Evolutionary conservation across 108 stramenopile species (phyloP).

Genomic region (Mediolabrus comicus): DNA sequence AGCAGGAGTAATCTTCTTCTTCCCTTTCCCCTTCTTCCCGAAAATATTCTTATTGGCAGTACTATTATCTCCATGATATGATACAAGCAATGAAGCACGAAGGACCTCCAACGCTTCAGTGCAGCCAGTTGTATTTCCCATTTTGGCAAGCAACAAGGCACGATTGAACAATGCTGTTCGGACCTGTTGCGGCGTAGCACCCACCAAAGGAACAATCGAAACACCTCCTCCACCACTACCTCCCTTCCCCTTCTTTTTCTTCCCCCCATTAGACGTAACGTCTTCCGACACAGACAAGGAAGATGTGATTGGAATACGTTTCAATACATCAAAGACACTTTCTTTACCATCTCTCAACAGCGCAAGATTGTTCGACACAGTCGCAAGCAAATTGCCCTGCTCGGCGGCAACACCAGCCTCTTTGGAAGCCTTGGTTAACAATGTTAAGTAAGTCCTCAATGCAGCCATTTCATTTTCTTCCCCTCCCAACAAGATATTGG

Average conservation of each 20-base stretch:
- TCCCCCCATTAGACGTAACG: background rate
- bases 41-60: background rate
- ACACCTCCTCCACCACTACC: background rate
- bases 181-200: conserved; percentile 48
- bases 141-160: conserved; percentile 37
- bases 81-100: conserved; percentile 32
- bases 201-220: conserved; percentile 31
- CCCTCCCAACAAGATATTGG: conserved; percentile 39
- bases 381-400: conserved; percentile 28
- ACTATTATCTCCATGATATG: conserved; percentile 25
- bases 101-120: conserved; percentile 37
- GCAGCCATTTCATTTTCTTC: conserved; percentile 36
- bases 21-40: conserved; percentile 27
- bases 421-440: conserved; percentile 19
- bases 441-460: conserved; percentile 27
- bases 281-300: conserved; percentile 29
- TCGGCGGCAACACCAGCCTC: background rate
- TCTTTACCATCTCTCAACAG: conserved; percentile 44
- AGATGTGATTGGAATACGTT: conserved; percentile 33
- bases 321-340: conserved; percentile 39
- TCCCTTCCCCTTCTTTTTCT: conserved; percentile 1
- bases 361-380: conserved; percentile 44
- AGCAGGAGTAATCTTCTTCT: conserved; percentile 10
- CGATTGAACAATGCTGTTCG: conserved; percentile 43
- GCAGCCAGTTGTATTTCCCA: conserved; percentile 43